phyloP scores from a whole-genome alignment of 1,139 yeast genomes.

The Pneumocystis oryctolagi region DNA sequence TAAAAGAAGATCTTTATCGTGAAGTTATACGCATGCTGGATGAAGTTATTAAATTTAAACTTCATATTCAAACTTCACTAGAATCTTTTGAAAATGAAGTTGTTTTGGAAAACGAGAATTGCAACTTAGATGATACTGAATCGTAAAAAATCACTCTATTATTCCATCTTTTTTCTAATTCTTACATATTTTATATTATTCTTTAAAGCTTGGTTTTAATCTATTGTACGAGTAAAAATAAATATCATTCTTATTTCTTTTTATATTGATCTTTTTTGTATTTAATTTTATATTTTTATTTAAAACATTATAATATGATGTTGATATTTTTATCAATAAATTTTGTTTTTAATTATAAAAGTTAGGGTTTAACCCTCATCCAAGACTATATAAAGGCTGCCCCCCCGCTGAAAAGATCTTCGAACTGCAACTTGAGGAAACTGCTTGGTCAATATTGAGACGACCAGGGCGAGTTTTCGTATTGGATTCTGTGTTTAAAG shows the following conservation, averaged over 20 bases:
- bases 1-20: slow-evolving; percentile 37
- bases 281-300: no score
- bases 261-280: no score
- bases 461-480: background rate
- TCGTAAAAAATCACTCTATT: slow-evolving; percentile 4
- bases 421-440: background rate
- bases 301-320: no score
- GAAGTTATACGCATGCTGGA: slow-evolving; percentile 45
- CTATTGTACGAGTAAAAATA: background rate
- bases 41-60: slow-evolving; percentile 46
- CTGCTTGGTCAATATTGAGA: background rate
- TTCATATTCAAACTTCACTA: slow-evolving; percentile 44
- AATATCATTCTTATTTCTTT: background rate
- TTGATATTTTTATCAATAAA: no score
- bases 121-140: slow-evolving; percentile 3
- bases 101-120: slow-evolving; percentile 24
- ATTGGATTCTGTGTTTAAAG: background rate
- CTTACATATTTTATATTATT: background rate
- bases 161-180: slow-evolving; percentile 5
- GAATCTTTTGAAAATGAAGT: slow-evolving; percentile 37
- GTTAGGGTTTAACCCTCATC: background rate
- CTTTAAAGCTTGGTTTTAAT: slow-evolving; percentile 23
- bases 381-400: background rate
- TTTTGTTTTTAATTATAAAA: background rate
- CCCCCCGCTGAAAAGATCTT: background rate